These are phyloP conservation scores for Claviceps lovelessii DNA, from an alignment of 2,329 filamentous ascomycete genomes.

Conservation along the genomic window DNA sequence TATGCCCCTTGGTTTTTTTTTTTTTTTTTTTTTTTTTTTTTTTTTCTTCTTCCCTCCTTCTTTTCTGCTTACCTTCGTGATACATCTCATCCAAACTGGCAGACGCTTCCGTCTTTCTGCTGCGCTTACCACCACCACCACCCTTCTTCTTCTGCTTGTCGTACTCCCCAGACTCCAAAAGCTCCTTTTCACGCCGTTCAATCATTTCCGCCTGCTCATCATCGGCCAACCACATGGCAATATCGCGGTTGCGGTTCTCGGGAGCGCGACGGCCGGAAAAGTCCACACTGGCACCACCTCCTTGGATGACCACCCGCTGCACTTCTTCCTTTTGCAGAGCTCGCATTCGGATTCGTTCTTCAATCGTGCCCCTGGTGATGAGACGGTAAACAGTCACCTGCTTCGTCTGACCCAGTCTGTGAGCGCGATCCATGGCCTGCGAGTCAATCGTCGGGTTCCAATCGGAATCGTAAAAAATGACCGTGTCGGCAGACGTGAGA, in stretches of 20 bases:
- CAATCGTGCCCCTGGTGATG: conserved; percentile 91
- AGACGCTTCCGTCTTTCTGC: conserved; percentile 36
- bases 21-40: too few species aligned
- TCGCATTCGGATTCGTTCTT: conserved; percentile 93
- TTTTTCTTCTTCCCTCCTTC: neutral
- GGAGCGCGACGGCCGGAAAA: conserved; percentile 81
- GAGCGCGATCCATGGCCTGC: conserved; percentile 96
- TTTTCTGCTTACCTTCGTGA: conserved; percentile 67
- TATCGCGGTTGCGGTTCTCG: conserved; percentile 93
- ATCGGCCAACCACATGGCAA: conserved; percentile 96
- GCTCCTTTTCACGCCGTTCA: conserved; percentile 79
- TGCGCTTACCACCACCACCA: conserved; percentile 27
- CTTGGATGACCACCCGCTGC: conserved; percentile 89
- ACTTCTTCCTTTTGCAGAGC: conserved; percentile 98
- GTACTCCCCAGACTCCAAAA: conserved; percentile 56
- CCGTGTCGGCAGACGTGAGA: conserved; percentile 86
- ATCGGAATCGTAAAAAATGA: conserved; percentile 99
- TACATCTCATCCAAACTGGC: conserved; percentile 92
- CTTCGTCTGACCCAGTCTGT: conserved; percentile 87
- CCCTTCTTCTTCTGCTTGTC: conserved; percentile 52
- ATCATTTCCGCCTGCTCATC: conserved; percentile 92
- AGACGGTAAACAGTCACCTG: conserved; percentile 97
- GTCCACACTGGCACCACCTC: conserved; percentile 80
- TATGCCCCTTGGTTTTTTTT: too few species aligned
- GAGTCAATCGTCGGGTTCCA: conserved; percentile 99